Base-by-base conservation (phyloP, 208 protist genomes). In the Acanthamoeba polyphaga region DNA sequence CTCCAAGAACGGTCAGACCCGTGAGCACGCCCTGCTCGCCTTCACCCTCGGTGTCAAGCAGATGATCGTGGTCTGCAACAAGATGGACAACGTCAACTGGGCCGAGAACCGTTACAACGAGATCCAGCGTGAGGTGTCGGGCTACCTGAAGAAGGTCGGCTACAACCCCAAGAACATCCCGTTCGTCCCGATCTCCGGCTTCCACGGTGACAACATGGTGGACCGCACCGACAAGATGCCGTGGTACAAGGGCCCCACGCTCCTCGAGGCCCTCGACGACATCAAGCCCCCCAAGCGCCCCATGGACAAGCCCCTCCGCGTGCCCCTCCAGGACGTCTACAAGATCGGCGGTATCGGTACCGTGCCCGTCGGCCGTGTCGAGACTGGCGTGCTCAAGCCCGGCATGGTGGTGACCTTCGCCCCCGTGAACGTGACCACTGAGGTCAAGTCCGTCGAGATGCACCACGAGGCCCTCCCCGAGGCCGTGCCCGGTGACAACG, bases 291-390 rank as follows among this genome's bases (percentile, higher is more conserved):
- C 98, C 85, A 97, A 98, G 74, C 97, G 99, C 85, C 98, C 97
- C 53, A 3, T 94, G 34, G 99, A 99, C 94, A 99, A 99, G 93
- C 99, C 99, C 78, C 97, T 99, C 27, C 98, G 99, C 88, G 93
- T 99, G 74, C 98, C 98, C 66, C 95, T 99, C 29, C 98, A 99
- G 97, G 99, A 99, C 96, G 99, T 99, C 93, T 99, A 99, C 98
- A 99, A 99, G 98, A 99, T 99, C 93, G 96, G 95, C 53, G 98
- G 98, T 96, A 97, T 99, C 98, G 99, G 98, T 97, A 99, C 98
- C 98, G 99, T 98, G 95, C 99, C 96, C 94, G 99, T 97, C 97
- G 99, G 97, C 96, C 97, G 98, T 97, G 98, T 99, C 64, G 98
- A 98, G 95, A 98, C 97, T 24, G 98, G 98, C 95, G 64, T 97